phyloP scores from a whole-genome alignment of 2,329 filamentous ascomycete species.

The Colletotrichum agaves region DNA sequence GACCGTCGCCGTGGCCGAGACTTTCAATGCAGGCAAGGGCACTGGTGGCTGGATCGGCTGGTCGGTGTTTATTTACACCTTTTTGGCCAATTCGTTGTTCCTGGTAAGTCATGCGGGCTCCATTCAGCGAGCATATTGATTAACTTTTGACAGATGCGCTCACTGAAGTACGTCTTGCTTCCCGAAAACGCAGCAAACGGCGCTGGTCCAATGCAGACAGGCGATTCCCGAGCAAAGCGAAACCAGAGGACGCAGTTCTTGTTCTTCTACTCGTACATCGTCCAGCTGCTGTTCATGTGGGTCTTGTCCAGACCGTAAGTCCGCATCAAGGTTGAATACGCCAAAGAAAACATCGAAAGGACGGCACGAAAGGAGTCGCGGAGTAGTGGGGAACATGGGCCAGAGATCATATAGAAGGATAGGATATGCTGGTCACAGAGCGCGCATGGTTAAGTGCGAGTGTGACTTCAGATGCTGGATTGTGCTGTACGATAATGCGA shows the following conservation, averaged over 20 bases:
- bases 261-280: slow-evolving; percentile 92
- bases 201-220: slow-evolving; percentile 69
- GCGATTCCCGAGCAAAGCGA: slow-evolving; percentile 83
- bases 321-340: background rate
- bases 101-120: slow-evolving; percentile 69
- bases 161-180: slow-evolving; percentile 93
- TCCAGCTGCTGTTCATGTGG: slow-evolving; percentile 97
- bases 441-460: background rate
- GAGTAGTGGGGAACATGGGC: slow-evolving; percentile 1
- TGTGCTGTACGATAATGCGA: slow-evolving; percentile 29
- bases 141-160: slow-evolving; percentile 75
- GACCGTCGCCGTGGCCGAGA: slow-evolving; percentile 83
- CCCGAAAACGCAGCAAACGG: slow-evolving; percentile 80
- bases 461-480: background rate
- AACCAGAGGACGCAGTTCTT: slow-evolving; percentile 91
- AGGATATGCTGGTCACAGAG: background rate
- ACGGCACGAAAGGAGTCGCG: slow-evolving; percentile 1
- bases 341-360: background rate
- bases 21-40: slow-evolving; percentile 80
- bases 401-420: slow-evolving; percentile 9
- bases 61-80: slow-evolving; percentile 90
- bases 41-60: slow-evolving; percentile 91
- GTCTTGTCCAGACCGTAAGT: slow-evolving; percentile 61
- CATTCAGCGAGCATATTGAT: background rate
- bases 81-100: slow-evolving; percentile 94